These are phyloP conservation scores for Trichoderma sp. DNA, from an alignment of 2,329 filamentous ascomycete genomes.

Conservation along the genomic window DNA sequence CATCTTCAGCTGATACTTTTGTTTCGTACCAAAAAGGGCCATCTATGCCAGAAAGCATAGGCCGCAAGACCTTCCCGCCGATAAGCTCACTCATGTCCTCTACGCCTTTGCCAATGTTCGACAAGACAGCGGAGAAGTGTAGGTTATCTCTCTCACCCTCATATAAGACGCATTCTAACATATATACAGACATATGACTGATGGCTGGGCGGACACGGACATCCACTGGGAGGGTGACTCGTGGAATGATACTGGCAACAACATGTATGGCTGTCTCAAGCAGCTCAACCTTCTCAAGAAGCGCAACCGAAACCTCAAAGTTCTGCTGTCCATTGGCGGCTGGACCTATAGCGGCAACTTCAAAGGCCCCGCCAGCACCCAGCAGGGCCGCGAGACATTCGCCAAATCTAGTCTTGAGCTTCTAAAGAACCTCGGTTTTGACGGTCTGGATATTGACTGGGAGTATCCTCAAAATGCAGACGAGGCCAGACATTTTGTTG, in stretches of 20 bases:
- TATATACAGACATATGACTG: slow-evolving; percentile 56
- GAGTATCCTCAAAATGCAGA: slow-evolving; percentile 62
- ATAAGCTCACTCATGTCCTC: slow-evolving; percentile 84
- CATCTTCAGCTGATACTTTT: slow-evolving; percentile 27
- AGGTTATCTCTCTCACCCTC: slow-evolving; percentile 33
- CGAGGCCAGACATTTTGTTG: slow-evolving; percentile 62
- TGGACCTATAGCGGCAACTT: slow-evolving; percentile 94
- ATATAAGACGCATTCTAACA: slow-evolving; percentile 19
- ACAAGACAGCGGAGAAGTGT: slow-evolving; percentile 79
- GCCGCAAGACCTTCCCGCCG: slow-evolving; percentile 80
- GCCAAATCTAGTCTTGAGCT: slow-evolving; percentile 74
- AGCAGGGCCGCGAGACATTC: slow-evolving; percentile 70
- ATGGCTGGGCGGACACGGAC: slow-evolving; percentile 69
- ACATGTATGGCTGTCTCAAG: slow-evolving; percentile 88
- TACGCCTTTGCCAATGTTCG: slow-evolving; percentile 90
- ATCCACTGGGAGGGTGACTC: slow-evolving; percentile 73
- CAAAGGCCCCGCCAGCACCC: slow-evolving; percentile 71
- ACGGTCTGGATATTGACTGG: slow-evolving; percentile 71
- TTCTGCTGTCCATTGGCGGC: slow-evolving; percentile 84
- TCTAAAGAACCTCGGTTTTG: slow-evolving; percentile 79
- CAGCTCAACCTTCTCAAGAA: slow-evolving; percentile 85
- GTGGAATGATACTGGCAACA: slow-evolving; percentile 73
- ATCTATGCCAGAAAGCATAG: slow-evolving; percentile 85
- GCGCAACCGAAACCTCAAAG: slow-evolving; percentile 79
- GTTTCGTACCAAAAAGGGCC: slow-evolving; percentile 56